Evolutionary conservation across 225 moss, liverwort and hornwort genomes (phyloP), one percentile per base, ranked within the genome.

Genomic region (Sphagnum tenellum): DNA sequence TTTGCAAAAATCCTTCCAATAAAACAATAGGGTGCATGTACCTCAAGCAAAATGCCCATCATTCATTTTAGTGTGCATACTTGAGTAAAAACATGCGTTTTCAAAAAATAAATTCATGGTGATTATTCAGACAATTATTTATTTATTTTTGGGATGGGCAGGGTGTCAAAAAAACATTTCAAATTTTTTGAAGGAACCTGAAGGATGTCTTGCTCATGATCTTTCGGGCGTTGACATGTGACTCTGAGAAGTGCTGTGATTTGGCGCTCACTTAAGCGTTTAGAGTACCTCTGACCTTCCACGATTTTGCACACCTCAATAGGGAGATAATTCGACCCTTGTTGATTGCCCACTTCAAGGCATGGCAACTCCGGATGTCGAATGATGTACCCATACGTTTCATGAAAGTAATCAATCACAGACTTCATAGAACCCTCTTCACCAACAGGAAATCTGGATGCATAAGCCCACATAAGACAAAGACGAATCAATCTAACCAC

Each of bases 231-330:
- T 62, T 98, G 96, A 47, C 92, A 98, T 0, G 96, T 98, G 2
- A 98, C 92, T 67, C 85, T 90, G 8, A 98, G 64, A 1, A 98
- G 73, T 0, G 92, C 92, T 0, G 93, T 98, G 5, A 92, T 93
- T 59, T 93, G 90, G 3, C 92, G 83, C 64, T 90, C 96, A 9
- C 89, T 92, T 0, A 92, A 63, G 5, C 96, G 77, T 62, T 89
- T 92, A 0, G 96, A 92, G 53, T 90, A 98, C 0, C 96, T 74
- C 74, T 98, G 96, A 0, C 96, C 96, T 53, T 92, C 92, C 0
- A 98, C 90, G 9, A 98, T 98, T 70, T 90, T 98, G 71, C 96
- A 98, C 0, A 94, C 92, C 76, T 98, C 96, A 90, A 98, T 98
- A 0, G 96, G 96, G 9, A 98, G 71, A 3, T 98, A 98, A 45